Conservation (phyloP, 495 filamentous ascomycete species). For the Articulospora tetracladia region DNA sequence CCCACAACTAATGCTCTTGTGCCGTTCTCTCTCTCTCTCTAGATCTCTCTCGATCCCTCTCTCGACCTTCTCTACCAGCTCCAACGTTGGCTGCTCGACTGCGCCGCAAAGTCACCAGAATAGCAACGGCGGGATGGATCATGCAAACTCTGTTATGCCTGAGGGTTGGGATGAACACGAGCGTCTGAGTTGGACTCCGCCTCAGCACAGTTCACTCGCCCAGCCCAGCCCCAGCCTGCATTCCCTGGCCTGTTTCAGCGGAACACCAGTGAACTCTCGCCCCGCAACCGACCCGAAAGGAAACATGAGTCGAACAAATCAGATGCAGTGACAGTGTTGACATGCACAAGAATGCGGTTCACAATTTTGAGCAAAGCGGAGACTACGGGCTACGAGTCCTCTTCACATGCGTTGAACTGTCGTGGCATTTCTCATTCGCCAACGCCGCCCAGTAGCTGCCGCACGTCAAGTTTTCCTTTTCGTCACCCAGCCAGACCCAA, state of each 20-base stretch:
- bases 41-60: neutral
- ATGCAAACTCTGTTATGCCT: neutral
- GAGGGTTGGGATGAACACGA: neutral
- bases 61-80: neutral
- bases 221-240: neutral
- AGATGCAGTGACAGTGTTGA: neutral
- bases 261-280: neutral
- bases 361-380: too few relatives aligned
- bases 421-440: too few relatives aligned
- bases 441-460: too few relatives aligned
- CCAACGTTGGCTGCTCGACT: neutral
- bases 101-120: neutral
- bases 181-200: neutral
- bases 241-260: neutral
- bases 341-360: too few relatives aligned
- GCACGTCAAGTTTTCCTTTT: too few relatives aligned
- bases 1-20: too few relatives aligned
- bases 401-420: too few relatives aligned
- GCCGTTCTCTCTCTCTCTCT: neutral
- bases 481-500: too few relatives aligned
- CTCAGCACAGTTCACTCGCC: neutral
- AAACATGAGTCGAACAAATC: neutral
- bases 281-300: neutral
- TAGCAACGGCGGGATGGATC: neutral
- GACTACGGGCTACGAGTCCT: too few relatives aligned